Evolutionary conservation across 1,284 basidiomycete species (phyloP), one percentile per base, ranked within the genome.

Genomic region (Cutaneotrichosporon cavernicola): DNA sequence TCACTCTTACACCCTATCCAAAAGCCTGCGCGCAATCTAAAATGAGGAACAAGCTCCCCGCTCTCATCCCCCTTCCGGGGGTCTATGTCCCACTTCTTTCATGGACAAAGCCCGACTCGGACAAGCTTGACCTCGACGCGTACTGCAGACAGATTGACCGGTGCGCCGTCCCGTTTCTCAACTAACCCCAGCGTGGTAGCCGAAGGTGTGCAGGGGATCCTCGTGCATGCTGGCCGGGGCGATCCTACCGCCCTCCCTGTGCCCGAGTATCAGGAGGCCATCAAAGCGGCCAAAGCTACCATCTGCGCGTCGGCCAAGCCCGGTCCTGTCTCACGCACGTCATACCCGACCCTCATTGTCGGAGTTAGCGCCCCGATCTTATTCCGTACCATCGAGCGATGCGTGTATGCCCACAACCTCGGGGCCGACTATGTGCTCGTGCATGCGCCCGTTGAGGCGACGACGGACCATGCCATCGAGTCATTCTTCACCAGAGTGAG

Each of bases 371-470:
- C 55, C 5, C 55, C 55, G 9, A 22, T 21, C 22, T 22, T 43
- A 18, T 56, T 38, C 36, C 55, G 30, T 21, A 56, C 55, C 5
- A 36, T 40, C 22, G 36, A 56, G 36, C 36, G 38, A n/a, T 56
- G 55, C 38, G 36, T 22, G 21, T 38, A 56, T 9, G 55, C 55
- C 13, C 36, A 21, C 36, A 16, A 56, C 13, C 22, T 40, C 14
- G 55, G 55, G 1, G 55, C 36, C 36, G 55, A 56, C 55, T 56
- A 56, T 22, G 55, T 56, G 22, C 36, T 56, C 9, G 55, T 56
- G 36, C 36, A 40, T 43, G 55, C 55, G 21, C 55, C 55, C 5
- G 55, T 30, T 38, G 22, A n/a, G 22, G 38, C 55, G 38, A 46
- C 38, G 55, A 46, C 18, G 22, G 43, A 46, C 18, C 43, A 21